Evolutionary conservation across 176 grass and related monocot genomes (phyloP).

Genomic region (Zea mays): DNA sequence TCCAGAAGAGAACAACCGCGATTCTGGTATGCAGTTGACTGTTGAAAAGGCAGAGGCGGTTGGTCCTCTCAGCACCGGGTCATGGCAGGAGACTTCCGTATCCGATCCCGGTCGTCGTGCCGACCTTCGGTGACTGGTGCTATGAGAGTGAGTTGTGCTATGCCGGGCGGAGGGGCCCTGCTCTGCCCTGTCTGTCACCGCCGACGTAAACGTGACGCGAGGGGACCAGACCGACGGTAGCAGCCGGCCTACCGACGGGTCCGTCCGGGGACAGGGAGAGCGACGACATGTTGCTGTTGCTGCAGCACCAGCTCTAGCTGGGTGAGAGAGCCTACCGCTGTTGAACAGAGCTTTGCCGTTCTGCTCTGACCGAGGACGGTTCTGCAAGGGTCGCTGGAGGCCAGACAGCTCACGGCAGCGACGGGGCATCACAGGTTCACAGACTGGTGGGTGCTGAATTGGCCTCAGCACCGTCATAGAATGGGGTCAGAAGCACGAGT

Average conservation of each 20-base stretch:
- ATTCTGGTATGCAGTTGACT: not conserved
- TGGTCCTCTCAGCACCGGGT: no score
- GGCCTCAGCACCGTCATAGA: not conserved
- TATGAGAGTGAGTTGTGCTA: not conserved
- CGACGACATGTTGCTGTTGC: slow-evolving; percentile 7
- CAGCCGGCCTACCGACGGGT: no score
- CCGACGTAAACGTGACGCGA: not conserved
- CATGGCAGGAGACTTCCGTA: no score
- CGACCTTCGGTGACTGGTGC: no score
- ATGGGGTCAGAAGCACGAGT: no score
- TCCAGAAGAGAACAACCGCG: not conserved
- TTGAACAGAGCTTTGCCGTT: not conserved
- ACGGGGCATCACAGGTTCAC: slow-evolving; percentile 14
- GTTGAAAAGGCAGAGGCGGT: not conserved
- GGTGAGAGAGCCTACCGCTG: not conserved
- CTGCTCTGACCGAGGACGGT: slow-evolving; percentile 8
- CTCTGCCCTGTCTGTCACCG: not conserved
- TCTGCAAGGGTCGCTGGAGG: not conserved
- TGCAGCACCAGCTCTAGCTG: not conserved
- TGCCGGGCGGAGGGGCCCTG: not conserved
- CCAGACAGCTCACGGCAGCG: slow-evolving; percentile 21
- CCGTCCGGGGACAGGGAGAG: not conserved
- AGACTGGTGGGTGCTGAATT: not conserved
- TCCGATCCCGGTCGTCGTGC: no score
- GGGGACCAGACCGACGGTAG: not conserved